Conservation (phyloP, 2,329 filamentous ascomycete genomes). For the Hypocreales sp. region DNA sequence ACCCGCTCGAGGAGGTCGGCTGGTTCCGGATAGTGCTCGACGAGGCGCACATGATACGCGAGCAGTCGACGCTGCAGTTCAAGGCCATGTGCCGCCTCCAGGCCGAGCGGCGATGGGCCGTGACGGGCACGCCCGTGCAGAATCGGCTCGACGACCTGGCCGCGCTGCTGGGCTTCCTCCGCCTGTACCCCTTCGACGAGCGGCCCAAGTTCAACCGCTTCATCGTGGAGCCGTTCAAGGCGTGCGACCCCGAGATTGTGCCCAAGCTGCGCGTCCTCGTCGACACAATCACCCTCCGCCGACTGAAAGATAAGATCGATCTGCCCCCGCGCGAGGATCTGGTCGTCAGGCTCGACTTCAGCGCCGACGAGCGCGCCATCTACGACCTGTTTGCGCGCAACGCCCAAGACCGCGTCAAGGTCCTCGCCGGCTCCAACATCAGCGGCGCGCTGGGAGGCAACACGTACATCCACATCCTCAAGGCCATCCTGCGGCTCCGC, state of each 20-base stretch:
- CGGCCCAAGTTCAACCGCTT: conserved; percentile 58
- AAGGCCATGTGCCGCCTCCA: conserved; percentile 70
- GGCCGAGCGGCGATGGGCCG: conserved; percentile 78
- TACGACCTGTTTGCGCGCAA: conserved; percentile 78
- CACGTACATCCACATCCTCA: conserved; percentile 86
- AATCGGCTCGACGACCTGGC: conserved; percentile 85
- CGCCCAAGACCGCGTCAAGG: conserved; percentile 63
- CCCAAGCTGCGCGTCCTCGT: conserved; percentile 78
- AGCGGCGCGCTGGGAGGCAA: conserved; percentile 61
- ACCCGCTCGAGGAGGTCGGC: conserved; percentile 61
- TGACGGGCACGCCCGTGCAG: conserved; percentile 93
- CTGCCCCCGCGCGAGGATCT: conserved; percentile 61
- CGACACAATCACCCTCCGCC: conserved; percentile 83
- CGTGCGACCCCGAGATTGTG: conserved; percentile 68
- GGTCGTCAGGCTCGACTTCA: conserved; percentile 61
- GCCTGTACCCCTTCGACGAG: conserved; percentile 73
- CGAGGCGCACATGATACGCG: conserved; percentile 89
- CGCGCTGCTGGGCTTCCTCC: conserved; percentile 72
- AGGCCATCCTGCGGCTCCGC: conserved; percentile 77
- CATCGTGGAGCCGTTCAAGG: conserved; percentile 77
- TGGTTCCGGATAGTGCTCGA: conserved; percentile 93
- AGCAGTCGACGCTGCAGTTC: conserved; percentile 65
- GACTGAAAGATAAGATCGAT: conserved; percentile 82
- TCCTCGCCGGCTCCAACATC: conserved; percentile 44
- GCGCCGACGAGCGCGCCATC: conserved; percentile 54